Conservation (phyloP, 2,329 filamentous ascomycete genomes). For the Colletotrichum scovillei region DNA sequence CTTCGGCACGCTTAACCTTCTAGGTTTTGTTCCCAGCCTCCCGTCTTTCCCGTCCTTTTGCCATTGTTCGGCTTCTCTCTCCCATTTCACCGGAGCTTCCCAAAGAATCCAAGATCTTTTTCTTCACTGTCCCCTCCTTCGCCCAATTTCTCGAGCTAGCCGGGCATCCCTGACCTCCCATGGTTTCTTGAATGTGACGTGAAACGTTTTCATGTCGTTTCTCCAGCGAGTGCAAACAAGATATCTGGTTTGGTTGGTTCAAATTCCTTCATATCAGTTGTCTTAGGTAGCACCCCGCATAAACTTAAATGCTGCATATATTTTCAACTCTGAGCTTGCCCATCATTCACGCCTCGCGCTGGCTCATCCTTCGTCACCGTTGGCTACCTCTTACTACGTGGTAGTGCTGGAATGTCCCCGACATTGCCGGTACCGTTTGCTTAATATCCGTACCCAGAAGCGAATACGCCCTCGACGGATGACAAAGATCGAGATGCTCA, state of each 20-base stretch:
- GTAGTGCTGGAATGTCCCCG: background rate
- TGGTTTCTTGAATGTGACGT: constrained; percentile 23
- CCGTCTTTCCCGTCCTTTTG: no score
- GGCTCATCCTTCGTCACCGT: background rate
- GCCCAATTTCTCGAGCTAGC: background rate
- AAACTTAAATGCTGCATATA: background rate
- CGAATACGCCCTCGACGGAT: background rate
- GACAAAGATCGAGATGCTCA: background rate
- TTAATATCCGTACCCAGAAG: background rate
- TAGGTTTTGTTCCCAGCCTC: no score
- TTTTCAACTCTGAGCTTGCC: background rate
- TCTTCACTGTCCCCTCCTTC: background rate
- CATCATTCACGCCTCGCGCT: background rate
- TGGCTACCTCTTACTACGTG: background rate
- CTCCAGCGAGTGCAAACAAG: constrained; percentile 19
- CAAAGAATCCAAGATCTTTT: background rate
- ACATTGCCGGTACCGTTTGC: background rate
- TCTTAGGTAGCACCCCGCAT: background rate
- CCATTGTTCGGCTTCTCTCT: no score
- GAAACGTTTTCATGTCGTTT: constrained; percentile 25
- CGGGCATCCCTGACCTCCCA: constrained; percentile 24
- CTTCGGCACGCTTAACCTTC: background rate
- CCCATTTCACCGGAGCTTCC: background rate
- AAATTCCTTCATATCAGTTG: background rate
- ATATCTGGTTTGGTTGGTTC: background rate